Base-by-base conservation (phyloP, 2,329 filamentous ascomycete genomes). In the Immersiporthe knoxdaviesiana region DNA sequence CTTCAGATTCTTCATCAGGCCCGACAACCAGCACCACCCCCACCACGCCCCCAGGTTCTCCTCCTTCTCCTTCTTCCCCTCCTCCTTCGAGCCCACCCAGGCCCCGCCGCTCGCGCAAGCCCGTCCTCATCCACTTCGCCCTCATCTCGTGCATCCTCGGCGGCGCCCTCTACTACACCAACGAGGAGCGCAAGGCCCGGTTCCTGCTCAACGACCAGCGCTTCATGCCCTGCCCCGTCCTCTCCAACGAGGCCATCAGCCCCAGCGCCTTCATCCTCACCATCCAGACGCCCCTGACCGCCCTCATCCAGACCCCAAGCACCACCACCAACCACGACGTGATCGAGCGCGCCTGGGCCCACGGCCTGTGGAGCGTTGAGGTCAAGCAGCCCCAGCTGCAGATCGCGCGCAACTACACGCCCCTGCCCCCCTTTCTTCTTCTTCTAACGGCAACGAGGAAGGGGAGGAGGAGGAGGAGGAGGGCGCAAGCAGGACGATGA, bases 331-430 rank as follows among this genome's bases (percentile, higher is more conserved):
- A 72, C 64, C 66, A 52, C 44, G 39, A 60, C 47, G 66, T 70
- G 41, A 66, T 80, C 68, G 75, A 78, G 5, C 74, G 80, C 14
- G 84, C 83, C 32, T 90, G 88, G 87, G 79, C 80, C 58, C 84
- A 87, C 68, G 91, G 92, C 5, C 85, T 97, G 56, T 97, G 93
- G 91, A 94, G 91, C 72, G 91, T 98, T 44, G 92, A 97, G 82
- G 89, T 97, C 76, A 97, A 97, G 81, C 96, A 98, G 81, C 96
- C 96, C 2, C 90, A 97, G 78, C 81, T 98, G 68, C 94, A 97
- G 80, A 97, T 99, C 74, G 92, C 93, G 58, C 84, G 96, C 71
- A 90, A 93, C 69, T 99, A 99, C 80, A 98, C 96, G 4, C 94
- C 95, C 0, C 83, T 99, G 65, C 71, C 16, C 24, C 54, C 64